Evolutionary conservation across 805 yeast genomes (phyloP), one percentile per base, ranked within the genome.

Genomic region (Zygosaccharomyces pseudorouxii): DNA sequence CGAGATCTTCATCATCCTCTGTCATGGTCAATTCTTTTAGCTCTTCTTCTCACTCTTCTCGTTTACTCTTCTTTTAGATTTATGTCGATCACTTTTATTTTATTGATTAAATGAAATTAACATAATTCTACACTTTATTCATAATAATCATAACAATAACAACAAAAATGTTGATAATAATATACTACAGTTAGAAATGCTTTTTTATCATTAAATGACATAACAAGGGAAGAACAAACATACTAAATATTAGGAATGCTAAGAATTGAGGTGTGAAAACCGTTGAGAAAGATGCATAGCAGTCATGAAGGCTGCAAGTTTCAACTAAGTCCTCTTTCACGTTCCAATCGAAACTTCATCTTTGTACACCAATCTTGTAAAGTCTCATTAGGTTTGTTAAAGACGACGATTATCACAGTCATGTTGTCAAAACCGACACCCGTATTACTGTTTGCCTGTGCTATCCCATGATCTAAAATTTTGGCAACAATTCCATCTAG

Each of bases 351-450:
- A 5, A 61, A 50, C 54, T 76, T 80, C 74, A 84, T 79, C 49
- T 67, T 62, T 3, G 65, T 63, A 55, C 80, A 76, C 93, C 93
- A 85, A 16, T 73, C 74, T 19, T 77, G 77, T 37, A 83, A 59
- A 1, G 71, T 60, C 41, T 69, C 71, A 3, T 60, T 66, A 4
- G 61, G 61, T 29, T 72, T 71, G 58, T 84, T 87, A 31, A 83
- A 60, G 1, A 85, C 85, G 7, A 85, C 74, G 5, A 86, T 76
- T n/a, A 83, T 74, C 16, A 84, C 70, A 0, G 90, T 84, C 92
- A 86, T 86, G 59, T 86, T 86, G 63, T 86, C 95, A 57, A 83
- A 85, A 0, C 95, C 95, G 22, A 84, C 78, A 2, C 93, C 93
- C 0, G 92, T 86, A 27, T 77, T 73, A 30, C 84, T 81, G 55